These are phyloP conservation scores for Vigna hirtella DNA, from an alignment of 306 rosid species.

Conservation along the genomic window DNA sequence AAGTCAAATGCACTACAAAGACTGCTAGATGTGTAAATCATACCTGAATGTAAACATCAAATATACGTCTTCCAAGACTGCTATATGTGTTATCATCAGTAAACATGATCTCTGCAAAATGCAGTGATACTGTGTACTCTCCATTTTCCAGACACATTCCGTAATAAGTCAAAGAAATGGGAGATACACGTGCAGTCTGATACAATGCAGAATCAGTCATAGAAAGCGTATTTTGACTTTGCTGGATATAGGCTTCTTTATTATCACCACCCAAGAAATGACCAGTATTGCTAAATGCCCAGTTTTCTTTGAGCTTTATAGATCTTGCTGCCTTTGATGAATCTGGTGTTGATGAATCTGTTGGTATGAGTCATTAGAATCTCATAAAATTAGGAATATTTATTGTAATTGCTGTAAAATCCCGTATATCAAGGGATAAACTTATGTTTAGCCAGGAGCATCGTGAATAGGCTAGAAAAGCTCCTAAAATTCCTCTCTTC, in stretches of 20 bases:
- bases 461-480: too few relatives aligned
- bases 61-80: too few relatives aligned
- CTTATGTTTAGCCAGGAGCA: too few relatives aligned
- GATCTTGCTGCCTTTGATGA: background rate
- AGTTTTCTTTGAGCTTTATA: conserved; percentile 18
- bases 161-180: background rate
- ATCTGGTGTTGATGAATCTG: conserved; percentile 40
- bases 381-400: too few relatives aligned
- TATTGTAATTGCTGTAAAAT: too few relatives aligned
- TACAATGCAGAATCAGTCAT: conserved; percentile 56
- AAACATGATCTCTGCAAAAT: background rate
- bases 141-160: background rate
- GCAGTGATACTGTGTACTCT: background rate
- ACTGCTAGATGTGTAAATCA: too few relatives aligned
- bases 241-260: background rate
- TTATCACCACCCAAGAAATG: conserved; percentile 17
- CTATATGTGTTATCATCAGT: background rate
- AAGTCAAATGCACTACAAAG: background rate
- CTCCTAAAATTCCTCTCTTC: too few relatives aligned
- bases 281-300: conserved; percentile 70
- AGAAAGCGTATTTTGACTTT: too few relatives aligned
- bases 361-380: too few relatives aligned
- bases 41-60: conserved; percentile 14
- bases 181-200: conserved; percentile 46
- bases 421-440: too few relatives aligned